Evolutionary conservation across 2,329 filamentous ascomycete genomes (phyloP), one percentile per base, ranked within the genome.

Genomic region (Xylariales sp.): DNA sequence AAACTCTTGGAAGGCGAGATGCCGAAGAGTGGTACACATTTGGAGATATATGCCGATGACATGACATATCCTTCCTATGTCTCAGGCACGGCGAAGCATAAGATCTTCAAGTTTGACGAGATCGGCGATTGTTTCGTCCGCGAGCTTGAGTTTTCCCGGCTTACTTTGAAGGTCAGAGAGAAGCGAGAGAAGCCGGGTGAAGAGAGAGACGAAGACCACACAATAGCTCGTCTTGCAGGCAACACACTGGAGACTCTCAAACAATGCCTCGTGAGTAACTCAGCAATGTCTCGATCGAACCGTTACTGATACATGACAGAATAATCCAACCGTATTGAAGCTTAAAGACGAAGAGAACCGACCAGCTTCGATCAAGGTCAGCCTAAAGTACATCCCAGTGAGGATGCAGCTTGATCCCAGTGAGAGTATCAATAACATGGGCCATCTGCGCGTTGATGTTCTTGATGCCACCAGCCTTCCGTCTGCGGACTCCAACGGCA

Each of bases 341-440:
- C 72, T 98, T 45, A 88, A 82, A 61, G 85, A 87, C 46, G 81
- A 86, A 14, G 78, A 91, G 31, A 90, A 89, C 38, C 76, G 77
- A 44, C 65, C 82, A 19, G 89, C 80, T 68, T 90, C 82, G 57
- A 76, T 98, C 59, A 94, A 84, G 52, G 86, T 98, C 58, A 94
- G 86, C 68, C 76, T 96, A 57, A 95, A 95, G 64, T 98, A 95
- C 60, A 82, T 98, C 18, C 93, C 93, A 0, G 82, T 97, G 46
- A 82, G 87, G 68, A 98, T 98, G 93, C 73, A 82, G 43, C 84
- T 98, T 36, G 89, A 98, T 56, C 86, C 93, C 0, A 88, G 83
- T 55, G 93, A 98, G 66, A 96, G 89, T 57, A 95, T 98, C 73
- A 97, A 96, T 78, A 98, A 98, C 66, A 95, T 95, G 80, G 93